Conservation (phyloP, 805 yeast species). For the Candida dajiaensis region DNA sequence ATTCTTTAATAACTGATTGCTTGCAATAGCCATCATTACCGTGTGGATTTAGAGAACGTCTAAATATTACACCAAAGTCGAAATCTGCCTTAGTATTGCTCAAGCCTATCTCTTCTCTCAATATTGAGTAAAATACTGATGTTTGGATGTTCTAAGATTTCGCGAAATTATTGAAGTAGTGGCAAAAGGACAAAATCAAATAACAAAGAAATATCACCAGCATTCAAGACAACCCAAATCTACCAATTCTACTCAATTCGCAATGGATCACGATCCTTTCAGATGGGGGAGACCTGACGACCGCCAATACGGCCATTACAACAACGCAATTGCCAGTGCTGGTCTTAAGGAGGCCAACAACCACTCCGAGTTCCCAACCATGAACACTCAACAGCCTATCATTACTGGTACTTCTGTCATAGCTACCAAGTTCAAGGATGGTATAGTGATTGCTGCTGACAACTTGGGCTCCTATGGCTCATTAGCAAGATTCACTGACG, state of each 20-base stretch:
- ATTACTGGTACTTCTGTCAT: slow-evolving; percentile 96
- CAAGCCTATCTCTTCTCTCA: too few relatives aligned
- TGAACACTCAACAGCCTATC: slow-evolving; percentile 90
- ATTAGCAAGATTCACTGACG: slow-evolving; percentile 74
- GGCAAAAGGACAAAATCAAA: neutral
- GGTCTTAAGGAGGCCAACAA: slow-evolving; percentile 8
- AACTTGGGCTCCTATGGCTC: slow-evolving; percentile 93
- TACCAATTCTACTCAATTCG: slow-evolving; percentile 1
- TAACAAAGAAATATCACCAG: neutral
- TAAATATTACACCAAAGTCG: too few relatives aligned
- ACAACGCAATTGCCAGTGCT: slow-evolving; percentile 67
- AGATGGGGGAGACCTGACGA: slow-evolving; percentile 94
- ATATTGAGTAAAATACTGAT: too few relatives aligned
- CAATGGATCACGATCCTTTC: slow-evolving; percentile 92
- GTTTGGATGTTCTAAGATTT: neutral
- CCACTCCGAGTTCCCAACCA: slow-evolving; percentile 50
- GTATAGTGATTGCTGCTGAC: slow-evolving; percentile 93
- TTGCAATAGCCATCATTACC: too few relatives aligned
- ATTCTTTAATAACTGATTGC: too few relatives aligned
- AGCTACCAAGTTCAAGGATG: slow-evolving; percentile 84
- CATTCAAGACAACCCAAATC: neutral
- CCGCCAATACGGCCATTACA: slow-evolving; percentile 76
- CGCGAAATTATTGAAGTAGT: neutral
- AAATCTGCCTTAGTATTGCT: too few relatives aligned
- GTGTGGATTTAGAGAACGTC: too few relatives aligned